Base-by-base conservation (phyloP, 495 filamentous ascomycete species). In the Penicillium maclennaniae region DNA sequence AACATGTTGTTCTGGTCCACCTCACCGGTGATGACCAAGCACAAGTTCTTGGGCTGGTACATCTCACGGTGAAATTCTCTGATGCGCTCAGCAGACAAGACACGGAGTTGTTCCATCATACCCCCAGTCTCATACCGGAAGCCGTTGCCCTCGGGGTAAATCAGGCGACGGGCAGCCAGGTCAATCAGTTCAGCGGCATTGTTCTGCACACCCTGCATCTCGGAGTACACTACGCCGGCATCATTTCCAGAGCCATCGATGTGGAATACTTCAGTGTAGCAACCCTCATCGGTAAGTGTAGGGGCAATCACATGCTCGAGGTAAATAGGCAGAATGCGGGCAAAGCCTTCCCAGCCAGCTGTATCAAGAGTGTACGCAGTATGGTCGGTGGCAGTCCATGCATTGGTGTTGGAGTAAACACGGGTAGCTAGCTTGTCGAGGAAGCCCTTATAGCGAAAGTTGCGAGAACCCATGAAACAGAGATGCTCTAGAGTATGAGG, bases 31-130 rank as follows among this genome's bases (percentile, higher is more conserved):
- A 99, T 82, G 31, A 97, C 77, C 47, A 97, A 66, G 57, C 92
- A 95, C 55, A 99, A 70, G 63, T 99, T 99, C 63, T 89, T 95
- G 7, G 95, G 93, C 61, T 96, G 92, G 61, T 99, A 99, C 95
- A 99, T 99, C 49, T 91, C 87, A 47, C 85, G 85, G 67, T 99
- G 93, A 69, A 96, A 99, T 27, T 80, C 81, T 7, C 95, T 84
- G 59, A 99, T 99, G 17, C 89, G 83, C 45, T 97, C 87, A 3
- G 89, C 85, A 3, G 89, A 91, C 39, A 99, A 67, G 17, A 90
- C 85, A 44, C 93, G 82, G 19, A 99, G 79, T 41, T 87, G 83
- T 61, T 95, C 88, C 87, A 93, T 95, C 87, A 97, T 89, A 40
- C 93, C 93, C 1, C 95, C 93, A 16, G 93, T 99, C 69, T 99